Evolutionary conservation across 1,284 basidiomycete species (phyloP).

Genomic region (Leccinum fuscescens): DNA sequence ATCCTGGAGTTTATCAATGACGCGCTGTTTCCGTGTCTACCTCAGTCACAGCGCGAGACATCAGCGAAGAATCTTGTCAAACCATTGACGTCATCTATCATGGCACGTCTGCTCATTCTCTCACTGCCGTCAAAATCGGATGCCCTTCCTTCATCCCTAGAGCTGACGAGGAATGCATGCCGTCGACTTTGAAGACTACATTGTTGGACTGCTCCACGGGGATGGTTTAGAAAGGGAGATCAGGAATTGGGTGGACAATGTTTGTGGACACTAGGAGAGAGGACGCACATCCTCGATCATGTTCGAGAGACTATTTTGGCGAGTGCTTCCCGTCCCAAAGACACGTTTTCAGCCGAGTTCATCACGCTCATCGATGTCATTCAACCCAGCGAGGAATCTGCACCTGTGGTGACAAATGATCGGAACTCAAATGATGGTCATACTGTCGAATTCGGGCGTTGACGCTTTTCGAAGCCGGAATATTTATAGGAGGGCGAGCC

Average conservation of each 20-base stretch:
- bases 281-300: constrained; percentile 62
- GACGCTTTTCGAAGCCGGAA: not conserved
- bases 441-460: constrained; percentile 19
- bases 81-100: constrained; percentile 55
- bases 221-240: constrained; percentile 50
- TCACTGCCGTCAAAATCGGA: constrained; percentile 62
- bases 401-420: constrained; percentile 1
- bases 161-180: constrained; percentile 46
- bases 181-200: constrained; percentile 58
- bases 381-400: not conserved
- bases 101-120: constrained; percentile 65
- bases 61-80: constrained; percentile 58
- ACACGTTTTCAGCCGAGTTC: constrained; percentile 39
- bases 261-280: constrained; percentile 71
- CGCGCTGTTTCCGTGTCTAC: constrained; percentile 56
- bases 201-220: constrained; percentile 49
- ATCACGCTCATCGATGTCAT: constrained; percentile 8
- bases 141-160: constrained; percentile 60
- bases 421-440: not conserved
- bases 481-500: no score
- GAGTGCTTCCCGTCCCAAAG: constrained; percentile 23
- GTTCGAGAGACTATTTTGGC: constrained; percentile 49
- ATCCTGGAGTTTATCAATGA: constrained; percentile 56
- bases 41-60: constrained; percentile 38
- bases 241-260: constrained; percentile 58